These are phyloP conservation scores for Umbelopsis vinacea DNA, from an alignment of 192 early-diverging fungal genomes.

Conservation along the genomic window DNA sequence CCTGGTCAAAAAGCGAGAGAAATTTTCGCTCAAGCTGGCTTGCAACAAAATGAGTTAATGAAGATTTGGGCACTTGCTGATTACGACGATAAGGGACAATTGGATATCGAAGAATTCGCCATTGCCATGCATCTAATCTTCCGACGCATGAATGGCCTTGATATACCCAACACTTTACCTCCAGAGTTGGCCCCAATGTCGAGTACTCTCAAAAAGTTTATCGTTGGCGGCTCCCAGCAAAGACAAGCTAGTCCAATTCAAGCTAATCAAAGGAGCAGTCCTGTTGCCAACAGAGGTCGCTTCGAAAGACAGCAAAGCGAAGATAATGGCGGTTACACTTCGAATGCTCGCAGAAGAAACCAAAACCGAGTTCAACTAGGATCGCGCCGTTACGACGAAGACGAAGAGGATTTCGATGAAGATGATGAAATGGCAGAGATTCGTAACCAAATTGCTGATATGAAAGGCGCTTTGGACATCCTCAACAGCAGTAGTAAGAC, in stretches of 20 bases:
- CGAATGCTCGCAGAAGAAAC: constrained; percentile 36
- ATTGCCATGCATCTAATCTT: constrained; percentile 98
- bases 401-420: constrained; percentile 6
- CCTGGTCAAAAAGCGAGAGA: constrained; percentile 72
- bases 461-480: constrained; percentile 7
- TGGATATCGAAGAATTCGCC: constrained; percentile 94
- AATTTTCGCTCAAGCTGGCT: constrained; percentile 75
- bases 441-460: constrained; percentile 19
- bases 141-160: constrained; percentile 80
- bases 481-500: background rate
- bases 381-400: background rate
- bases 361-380: background rate
- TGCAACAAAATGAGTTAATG: constrained; percentile 68
- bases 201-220: constrained; percentile 36
- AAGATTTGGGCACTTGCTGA: constrained; percentile 86
- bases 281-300: background rate
- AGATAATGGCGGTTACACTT: constrained; percentile 36
- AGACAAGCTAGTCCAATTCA: constrained; percentile 5
- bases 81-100: constrained; percentile 82
- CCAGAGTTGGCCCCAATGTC: constrained; percentile 76
- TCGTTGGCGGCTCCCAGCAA: constrained; percentile 24
- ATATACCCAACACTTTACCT: constrained; percentile 80
- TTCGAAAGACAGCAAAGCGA: background rate
- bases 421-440: constrained; percentile 12
- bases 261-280: background rate